These are phyloP conservation scores for Alloteropsis angusta DNA, from an alignment of 202 grass and related monocot species.

Conservation along the genomic window DNA sequence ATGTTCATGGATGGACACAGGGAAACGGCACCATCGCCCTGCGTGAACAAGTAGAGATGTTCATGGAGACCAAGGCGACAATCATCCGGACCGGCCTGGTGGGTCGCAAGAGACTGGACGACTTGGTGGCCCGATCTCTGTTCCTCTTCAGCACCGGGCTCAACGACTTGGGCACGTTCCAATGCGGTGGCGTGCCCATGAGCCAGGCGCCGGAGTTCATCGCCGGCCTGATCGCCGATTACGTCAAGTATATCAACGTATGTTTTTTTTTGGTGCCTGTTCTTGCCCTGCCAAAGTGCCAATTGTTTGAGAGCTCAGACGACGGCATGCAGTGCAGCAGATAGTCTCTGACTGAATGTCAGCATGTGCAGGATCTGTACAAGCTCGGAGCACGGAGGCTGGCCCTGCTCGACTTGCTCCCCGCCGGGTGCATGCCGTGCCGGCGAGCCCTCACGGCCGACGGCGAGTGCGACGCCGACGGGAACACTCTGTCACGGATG, in stretches of 20 bases:
- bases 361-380: slow-evolving; percentile 15
- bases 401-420: slow-evolving; percentile 6
- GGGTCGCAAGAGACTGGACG: not conserved
- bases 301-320: not conserved
- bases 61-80: not conserved
- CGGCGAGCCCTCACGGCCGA: not conserved
- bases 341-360: no score
- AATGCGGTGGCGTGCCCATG: not conserved
- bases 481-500: not conserved
- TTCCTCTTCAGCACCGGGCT: slow-evolving; percentile 38
- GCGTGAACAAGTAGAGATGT: slow-evolving; percentile 23
- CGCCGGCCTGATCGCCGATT: slow-evolving; percentile 13
- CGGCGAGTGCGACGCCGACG: not conserved
- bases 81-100: not conserved
- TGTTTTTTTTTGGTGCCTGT: not conserved
- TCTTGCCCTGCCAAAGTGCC: not conserved
- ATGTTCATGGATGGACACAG: not conserved
- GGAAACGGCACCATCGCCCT: slow-evolving; percentile 38
- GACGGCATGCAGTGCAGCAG: no score
- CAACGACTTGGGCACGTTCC: slow-evolving; percentile 35
- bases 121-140: slow-evolving; percentile 13
- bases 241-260: slow-evolving; percentile 33
- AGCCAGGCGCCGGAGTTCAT: slow-evolving; percentile 7
- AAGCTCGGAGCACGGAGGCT: slow-evolving; percentile 22
- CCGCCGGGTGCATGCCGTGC: slow-evolving; percentile 30